Percentiles rank a stretch among this genome's conserved stretches.
Evolutionary conservation across 768 basidiomycete species (phyloP).

Genomic region (Tulasnella sp.): DNA sequence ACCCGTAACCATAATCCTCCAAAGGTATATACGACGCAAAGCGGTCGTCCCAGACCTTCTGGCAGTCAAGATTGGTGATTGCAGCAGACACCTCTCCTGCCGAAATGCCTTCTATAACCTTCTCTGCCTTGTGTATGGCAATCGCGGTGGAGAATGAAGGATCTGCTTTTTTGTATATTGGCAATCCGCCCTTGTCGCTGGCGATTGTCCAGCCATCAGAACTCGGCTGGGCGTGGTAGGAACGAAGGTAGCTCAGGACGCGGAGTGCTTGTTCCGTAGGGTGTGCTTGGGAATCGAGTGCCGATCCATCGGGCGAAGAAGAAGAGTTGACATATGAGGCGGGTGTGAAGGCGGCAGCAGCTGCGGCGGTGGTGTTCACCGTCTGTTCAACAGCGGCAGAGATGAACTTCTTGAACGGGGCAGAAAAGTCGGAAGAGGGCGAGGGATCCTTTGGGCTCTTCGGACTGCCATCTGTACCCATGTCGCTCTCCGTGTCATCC

Average conservation of each 20-base stretch:
- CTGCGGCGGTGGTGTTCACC: slow-evolving; percentile 56
- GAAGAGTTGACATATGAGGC: slow-evolving; percentile 21
- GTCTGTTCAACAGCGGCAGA: slow-evolving; percentile 66
- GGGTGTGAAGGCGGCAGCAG: slow-evolving; percentile 66
- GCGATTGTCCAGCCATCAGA: slow-evolving; percentile 60
- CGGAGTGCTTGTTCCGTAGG: slow-evolving; percentile 77
- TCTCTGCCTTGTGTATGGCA: slow-evolving; percentile 76
- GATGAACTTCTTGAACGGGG: slow-evolving; percentile 59
- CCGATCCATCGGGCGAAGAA: background rate
- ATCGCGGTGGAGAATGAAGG: slow-evolving; percentile 66
- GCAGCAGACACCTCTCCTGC: slow-evolving; percentile 80
- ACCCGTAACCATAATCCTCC: slow-evolving; percentile 65
- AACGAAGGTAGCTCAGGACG: slow-evolving; percentile 66
- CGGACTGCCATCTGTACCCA: background rate
- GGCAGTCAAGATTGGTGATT: slow-evolving; percentile 53
- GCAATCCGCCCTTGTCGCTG: slow-evolving; percentile 55
- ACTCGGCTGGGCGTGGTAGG: slow-evolving; percentile 46
- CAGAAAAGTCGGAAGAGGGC: slow-evolving; percentile 22
- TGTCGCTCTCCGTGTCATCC: slow-evolving; percentile 33
- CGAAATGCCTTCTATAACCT: slow-evolving; percentile 85
- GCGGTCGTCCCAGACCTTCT: slow-evolving; percentile 78
- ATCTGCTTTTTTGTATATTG: slow-evolving; percentile 62
- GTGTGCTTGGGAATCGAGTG: slow-evolving; percentile 30
- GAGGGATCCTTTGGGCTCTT: slow-evolving; percentile 20
- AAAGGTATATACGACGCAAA: slow-evolving; percentile 58